Percentiles rank a stretch among this genome's conserved stretches.
phyloP scores from a whole-genome alignment of 208 protist genomes.

The Leptomonas pyrrhocoris region DNA sequence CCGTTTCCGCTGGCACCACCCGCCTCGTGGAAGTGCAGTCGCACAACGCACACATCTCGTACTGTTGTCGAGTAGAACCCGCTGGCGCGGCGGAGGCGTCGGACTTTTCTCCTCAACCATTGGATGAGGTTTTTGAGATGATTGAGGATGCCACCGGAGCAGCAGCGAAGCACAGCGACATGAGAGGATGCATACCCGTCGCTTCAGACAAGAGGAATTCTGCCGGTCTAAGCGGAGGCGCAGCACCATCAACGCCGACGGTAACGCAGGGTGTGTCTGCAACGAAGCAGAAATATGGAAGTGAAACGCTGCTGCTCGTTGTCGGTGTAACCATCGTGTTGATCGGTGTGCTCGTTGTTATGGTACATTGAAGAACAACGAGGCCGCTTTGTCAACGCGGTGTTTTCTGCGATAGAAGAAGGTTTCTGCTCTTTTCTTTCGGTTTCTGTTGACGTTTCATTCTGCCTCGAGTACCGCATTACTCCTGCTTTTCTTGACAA shows the following conservation, averaged over 20 bases:
- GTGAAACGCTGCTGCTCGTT: not conserved
- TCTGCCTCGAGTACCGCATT: no score
- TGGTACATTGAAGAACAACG: no score
- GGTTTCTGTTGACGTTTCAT: no score
- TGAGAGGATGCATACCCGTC: not conserved
- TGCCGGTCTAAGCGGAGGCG: no score
- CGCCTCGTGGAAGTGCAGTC: slow-evolving; percentile 32
- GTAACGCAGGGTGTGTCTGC: not conserved
- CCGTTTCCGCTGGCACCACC: slow-evolving; percentile 15
- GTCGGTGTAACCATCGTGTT: not conserved
- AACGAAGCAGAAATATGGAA: not conserved
- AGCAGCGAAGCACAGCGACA: slow-evolving; percentile 20
- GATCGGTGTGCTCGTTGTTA: no score
- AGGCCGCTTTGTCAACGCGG: no score
- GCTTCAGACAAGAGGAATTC: not conserved
- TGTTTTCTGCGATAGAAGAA: no score
- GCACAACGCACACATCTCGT: slow-evolving; percentile 35
- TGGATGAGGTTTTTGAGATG: slow-evolving; percentile 41
- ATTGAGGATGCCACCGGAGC: slow-evolving; percentile 62
- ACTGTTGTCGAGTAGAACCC: slow-evolving; percentile 30
- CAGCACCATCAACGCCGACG: no score
- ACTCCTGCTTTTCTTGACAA: no score
- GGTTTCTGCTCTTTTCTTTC: no score
- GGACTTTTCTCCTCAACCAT: slow-evolving; percentile 19
- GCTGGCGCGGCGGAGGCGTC: not conserved